phyloP scores from a whole-genome alignment of 1,284 basidiomycete species.

The Ganoderma sp. region DNA sequence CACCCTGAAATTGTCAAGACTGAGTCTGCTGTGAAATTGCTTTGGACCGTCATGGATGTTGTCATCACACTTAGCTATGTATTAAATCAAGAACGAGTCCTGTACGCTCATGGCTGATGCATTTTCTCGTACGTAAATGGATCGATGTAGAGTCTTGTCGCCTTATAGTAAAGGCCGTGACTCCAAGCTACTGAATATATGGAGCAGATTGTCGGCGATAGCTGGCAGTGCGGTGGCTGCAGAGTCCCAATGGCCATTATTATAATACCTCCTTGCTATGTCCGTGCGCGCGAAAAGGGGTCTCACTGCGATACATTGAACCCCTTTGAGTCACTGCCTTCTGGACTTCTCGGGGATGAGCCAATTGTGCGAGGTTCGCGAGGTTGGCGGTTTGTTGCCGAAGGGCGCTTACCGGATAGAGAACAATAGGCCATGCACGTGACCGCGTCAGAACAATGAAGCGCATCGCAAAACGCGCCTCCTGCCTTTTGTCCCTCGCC shows the following conservation, averaged over 20 bases:
- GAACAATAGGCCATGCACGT: conserved; percentile 31
- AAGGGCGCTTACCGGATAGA: conserved; percentile 18
- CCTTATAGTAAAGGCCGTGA: neutral
- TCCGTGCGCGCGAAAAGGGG: neutral
- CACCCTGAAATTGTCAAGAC: neutral
- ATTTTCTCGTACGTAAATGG: neutral
- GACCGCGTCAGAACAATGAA: conserved; percentile 28
- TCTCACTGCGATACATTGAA: neutral
- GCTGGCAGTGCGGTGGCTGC: neutral
- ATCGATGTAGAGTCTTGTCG: neutral
- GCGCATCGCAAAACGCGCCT: conserved; percentile 23
- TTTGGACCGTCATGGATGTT: conserved; percentile 7
- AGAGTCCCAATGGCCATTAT: neutral
- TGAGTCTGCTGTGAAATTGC: conserved; percentile 12
- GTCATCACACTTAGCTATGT: neutral
- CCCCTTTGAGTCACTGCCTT: neutral
- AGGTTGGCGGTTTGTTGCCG: neutral
- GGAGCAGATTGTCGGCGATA: neutral
- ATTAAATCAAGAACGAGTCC: neutral
- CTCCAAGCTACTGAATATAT: neutral
- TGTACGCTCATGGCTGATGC: neutral
- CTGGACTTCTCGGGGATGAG: neutral
- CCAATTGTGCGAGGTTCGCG: conserved; percentile 6
- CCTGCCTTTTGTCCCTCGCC: conserved; percentile 25
- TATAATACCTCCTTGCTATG: neutral